Evolutionary conservation across 2,329 filamentous ascomycete genomes (phyloP), one percentile per base, ranked within the genome.

Genomic region (Trichoderma sp.): DNA sequence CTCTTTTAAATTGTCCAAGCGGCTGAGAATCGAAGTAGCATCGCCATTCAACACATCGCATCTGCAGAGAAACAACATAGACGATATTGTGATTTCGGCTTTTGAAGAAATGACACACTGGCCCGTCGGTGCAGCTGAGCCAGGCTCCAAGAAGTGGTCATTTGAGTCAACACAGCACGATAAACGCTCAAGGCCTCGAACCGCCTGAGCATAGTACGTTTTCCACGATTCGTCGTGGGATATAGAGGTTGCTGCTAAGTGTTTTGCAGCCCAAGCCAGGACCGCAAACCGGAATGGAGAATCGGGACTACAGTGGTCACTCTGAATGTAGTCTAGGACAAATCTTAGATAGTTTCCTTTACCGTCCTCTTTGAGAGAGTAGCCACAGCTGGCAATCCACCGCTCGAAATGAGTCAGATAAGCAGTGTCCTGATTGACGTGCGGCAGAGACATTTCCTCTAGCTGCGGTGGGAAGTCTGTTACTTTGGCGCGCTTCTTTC

Each of bases 351-450:
- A 64, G 28, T 70, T 70, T 24, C 34, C 67, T 53, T 34, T 63
- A n/a, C 67, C 67, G 26, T 70, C 67, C 6, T 70, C 67, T 28
- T 53, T 70, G 8, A 64, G 39, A 28, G 67, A 70, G 39, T 70
- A 70, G 26, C 21, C 28, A 24, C 36, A 63, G 28, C 32, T 47
- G 7, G n/a, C 62, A 24, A 70, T 70, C 32, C 56, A 70, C 15
- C 30, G 67, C 67, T 70, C 67, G 24, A 43, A 70, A 36, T 64
- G 67, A n/a, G 21, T 24, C 6, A 70, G 24, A 34, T 67, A 57
- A 21, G 24, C 28, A 32, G 47, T n/a, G 18, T 67, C 64, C 5
- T 57, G 14, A 32, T 67, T 34, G 24, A 36, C 15, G 8, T 67
- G 8, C 2, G 43, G 43, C 43, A 21, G 9, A 1, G n/a, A 6